Conservation (phyloP, 73 alveolate species). For the Stentor roeselii region DNA sequence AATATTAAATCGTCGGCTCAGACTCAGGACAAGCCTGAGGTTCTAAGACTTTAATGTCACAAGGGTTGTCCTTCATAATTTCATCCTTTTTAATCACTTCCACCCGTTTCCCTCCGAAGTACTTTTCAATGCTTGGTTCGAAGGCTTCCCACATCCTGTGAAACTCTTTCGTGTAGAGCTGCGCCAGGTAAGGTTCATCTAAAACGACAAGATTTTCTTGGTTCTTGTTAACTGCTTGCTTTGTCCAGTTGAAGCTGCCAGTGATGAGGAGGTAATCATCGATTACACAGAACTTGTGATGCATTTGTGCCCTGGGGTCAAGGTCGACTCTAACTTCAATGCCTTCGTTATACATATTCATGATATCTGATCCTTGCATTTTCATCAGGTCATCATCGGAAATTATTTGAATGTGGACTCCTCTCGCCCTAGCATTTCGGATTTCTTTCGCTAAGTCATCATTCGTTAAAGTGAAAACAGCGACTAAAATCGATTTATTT, state of each 20-base stretch:
- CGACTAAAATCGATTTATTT: slow-evolving; percentile 63
- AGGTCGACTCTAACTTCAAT: slow-evolving; percentile 80
- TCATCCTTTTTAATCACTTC: too few relatives aligned
- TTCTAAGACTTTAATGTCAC: background rate
- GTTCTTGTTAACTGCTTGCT: slow-evolving; percentile 55
- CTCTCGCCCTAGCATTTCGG: slow-evolving; percentile 66
- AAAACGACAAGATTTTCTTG: slow-evolving; percentile 57
- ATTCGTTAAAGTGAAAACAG: slow-evolving; percentile 87
- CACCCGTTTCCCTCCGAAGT: background rate
- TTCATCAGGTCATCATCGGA: slow-evolving; percentile 92
- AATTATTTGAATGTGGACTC: slow-evolving; percentile 79
- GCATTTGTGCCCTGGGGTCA: slow-evolving; percentile 88
- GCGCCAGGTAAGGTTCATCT: slow-evolving; percentile 35
- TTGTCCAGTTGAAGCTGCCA: slow-evolving; percentile 91
- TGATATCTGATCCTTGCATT: slow-evolving; percentile 74
- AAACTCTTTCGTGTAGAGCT: slow-evolving; percentile 45
- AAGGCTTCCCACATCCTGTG: slow-evolving; percentile 60
- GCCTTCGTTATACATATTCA: slow-evolving; percentile 72
- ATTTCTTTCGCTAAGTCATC: slow-evolving; percentile 79
- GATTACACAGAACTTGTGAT: slow-evolving; percentile 84
- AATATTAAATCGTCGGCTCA: background rate
- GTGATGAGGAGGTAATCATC: slow-evolving; percentile 85
- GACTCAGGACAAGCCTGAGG: background rate
- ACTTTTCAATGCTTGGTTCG: slow-evolving; percentile 29
- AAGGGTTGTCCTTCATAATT: too few relatives aligned